phyloP scores from a whole-genome alignment of 1,139 yeast species.

The Kazachstania sp. region DNA sequence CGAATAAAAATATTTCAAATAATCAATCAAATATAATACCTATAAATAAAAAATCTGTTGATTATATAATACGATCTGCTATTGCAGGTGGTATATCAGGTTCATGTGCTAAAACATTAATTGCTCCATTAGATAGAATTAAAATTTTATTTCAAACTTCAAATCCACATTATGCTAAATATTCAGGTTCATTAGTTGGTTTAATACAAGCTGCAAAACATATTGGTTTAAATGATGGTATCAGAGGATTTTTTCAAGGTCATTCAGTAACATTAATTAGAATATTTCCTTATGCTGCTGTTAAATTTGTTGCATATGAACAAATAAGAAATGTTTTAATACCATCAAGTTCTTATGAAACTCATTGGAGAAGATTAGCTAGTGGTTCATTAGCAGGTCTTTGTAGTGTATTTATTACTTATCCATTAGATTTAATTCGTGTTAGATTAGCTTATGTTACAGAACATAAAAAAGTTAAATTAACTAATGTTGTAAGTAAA shows the following conservation, averaged over 20 bases:
- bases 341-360: conserved; percentile 66
- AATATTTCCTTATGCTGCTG: conserved; percentile 94
- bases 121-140: conserved; percentile 93
- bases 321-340: conserved; percentile 76
- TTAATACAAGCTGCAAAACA: conserved; percentile 60
- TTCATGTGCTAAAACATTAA: conserved; percentile 83
- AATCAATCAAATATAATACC: conserved; percentile 1
- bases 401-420: conserved; percentile 78
- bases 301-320: conserved; percentile 95
- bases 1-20: neutral
- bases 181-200: conserved; percentile 75
- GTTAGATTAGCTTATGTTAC: conserved; percentile 91
- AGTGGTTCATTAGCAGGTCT: conserved; percentile 91
- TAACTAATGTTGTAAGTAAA: conserved; percentile 43
- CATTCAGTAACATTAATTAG: conserved; percentile 87
- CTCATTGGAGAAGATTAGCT: conserved; percentile 67
- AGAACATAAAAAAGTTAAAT: conserved; percentile 44
- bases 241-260: conserved; percentile 81
- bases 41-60: conserved; percentile 61
- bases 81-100: conserved; percentile 96
- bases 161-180: conserved; percentile 76
- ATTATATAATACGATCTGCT: conserved; percentile 76
- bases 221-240: conserved; percentile 66
- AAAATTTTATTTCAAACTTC: conserved; percentile 92
- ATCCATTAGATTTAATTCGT: conserved; percentile 83